phyloP scores from a whole-genome alignment of 768 basidiomycete genomes.

The Agrocybe praecox region DNA sequence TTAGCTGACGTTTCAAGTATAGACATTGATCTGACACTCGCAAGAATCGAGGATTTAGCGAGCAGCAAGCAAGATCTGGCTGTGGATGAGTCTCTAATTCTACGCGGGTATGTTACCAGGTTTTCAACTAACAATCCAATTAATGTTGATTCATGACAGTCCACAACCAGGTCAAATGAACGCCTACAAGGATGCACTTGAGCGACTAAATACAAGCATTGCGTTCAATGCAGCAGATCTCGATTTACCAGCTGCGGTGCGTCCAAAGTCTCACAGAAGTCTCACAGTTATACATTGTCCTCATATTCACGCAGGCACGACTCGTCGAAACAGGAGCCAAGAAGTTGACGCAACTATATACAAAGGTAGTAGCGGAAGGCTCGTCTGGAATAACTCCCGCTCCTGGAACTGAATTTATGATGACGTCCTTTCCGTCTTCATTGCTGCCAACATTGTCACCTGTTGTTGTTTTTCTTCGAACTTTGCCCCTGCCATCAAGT shows the following conservation, averaged over 20 bases:
- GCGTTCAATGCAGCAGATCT: conserved; percentile 70
- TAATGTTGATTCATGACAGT: conserved; percentile 33
- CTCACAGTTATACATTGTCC: not conserved
- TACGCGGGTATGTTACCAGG: conserved; percentile 60
- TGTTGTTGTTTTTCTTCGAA: conserved; percentile 69
- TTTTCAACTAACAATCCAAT: not conserved
- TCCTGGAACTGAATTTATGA: conserved; percentile 57
- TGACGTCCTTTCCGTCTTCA: conserved; percentile 55
- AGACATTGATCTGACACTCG: conserved; percentile 83
- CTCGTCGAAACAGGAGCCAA: conserved; percentile 83
- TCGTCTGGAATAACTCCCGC: conserved; percentile 75
- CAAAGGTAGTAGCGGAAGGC: conserved; percentile 86
- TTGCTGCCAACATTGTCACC: conserved; percentile 58
- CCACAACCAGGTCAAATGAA: conserved; percentile 71
- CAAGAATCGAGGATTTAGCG: conserved; percentile 79
- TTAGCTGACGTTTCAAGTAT: not conserved
- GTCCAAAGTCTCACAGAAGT: not conserved
- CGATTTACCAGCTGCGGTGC: conserved; percentile 57
- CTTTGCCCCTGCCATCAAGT: conserved; percentile 74
- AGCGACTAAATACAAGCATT: conserved; percentile 77
- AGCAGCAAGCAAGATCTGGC: conserved; percentile 76
- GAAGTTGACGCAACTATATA: conserved; percentile 80
- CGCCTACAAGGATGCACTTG: conserved; percentile 70
- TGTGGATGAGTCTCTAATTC: conserved; percentile 76
- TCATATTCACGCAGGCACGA: conserved; percentile 45